Conservation (phyloP, 257 asterid species). For the Lithospermum erythrorhizon region DNA sequence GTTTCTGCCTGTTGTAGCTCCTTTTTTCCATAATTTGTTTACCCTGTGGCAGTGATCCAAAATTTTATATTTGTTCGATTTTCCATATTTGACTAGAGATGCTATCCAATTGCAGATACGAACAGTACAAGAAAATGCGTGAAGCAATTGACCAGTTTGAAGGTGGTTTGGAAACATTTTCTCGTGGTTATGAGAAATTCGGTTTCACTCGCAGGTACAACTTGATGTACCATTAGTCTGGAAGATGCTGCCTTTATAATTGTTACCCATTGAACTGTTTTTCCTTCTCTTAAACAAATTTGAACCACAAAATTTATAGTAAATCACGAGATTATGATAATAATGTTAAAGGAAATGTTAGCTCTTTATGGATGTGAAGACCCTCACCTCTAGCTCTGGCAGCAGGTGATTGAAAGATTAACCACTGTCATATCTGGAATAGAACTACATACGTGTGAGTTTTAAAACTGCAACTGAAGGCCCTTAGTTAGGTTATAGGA, state of each 20-base stretch:
- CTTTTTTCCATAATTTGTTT: neutral
- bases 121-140: conserved; percentile 64
- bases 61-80: no score
- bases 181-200: conserved; percentile 91
- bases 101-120: conserved; percentile 41
- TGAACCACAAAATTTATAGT: neutral
- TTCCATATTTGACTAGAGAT: conserved; percentile 1
- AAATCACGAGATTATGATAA: neutral
- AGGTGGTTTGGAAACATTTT: conserved; percentile 85
- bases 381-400: no score
- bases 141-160: conserved; percentile 77
- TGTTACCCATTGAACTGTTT: neutral
- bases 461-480: no score
- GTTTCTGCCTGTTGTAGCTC: neutral
- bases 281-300: neutral
- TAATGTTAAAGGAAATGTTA: neutral
- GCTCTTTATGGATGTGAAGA: no score
- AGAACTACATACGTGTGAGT: no score
- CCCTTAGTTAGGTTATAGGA: no score
- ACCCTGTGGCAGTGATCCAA: neutral
- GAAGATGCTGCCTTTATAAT: conserved; percentile 1
- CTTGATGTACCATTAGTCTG: neutral
- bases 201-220: conserved; percentile 87
- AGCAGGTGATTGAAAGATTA: no score
- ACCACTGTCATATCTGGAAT: no score